Evolutionary conservation across 352 stramenopile genomes (phyloP).

Genomic region (Pythium vanterpoolii): DNA sequence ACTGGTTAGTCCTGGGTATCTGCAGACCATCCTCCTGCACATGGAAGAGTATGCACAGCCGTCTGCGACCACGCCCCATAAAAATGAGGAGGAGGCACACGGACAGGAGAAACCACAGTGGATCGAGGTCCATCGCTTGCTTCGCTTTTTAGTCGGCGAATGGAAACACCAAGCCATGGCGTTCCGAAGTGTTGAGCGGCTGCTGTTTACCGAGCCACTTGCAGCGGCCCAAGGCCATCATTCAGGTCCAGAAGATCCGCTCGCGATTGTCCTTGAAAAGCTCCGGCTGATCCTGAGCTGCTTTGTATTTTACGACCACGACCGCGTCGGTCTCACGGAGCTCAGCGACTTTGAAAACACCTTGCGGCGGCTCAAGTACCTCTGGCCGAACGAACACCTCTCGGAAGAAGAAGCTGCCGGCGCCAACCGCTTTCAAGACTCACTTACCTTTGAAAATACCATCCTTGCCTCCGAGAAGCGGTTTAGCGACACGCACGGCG

Average conservation of each 20-base stretch:
- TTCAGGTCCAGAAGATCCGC: neutral
- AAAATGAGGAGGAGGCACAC: neutral
- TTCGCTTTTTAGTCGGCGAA: slow-evolving; percentile 60
- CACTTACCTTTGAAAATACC: slow-evolving; percentile 49
- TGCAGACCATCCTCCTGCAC: slow-evolving; percentile 53
- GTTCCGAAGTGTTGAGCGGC: slow-evolving; percentile 46
- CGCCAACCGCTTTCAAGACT: slow-evolving; percentile 26
- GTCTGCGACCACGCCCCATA: slow-evolving; percentile 19
- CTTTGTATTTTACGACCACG: slow-evolving; percentile 72
- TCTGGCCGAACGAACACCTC: slow-evolving; percentile 54
- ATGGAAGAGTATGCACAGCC: slow-evolving; percentile 52
- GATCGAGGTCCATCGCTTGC: slow-evolving; percentile 67
- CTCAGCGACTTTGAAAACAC: slow-evolving; percentile 52
- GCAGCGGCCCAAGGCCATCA: neutral
- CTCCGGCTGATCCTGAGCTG: slow-evolving; percentile 64
- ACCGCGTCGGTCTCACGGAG: slow-evolving; percentile 43
- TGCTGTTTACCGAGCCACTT: slow-evolving; percentile 44
- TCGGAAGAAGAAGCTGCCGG: slow-evolving; percentile 33
- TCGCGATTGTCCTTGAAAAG: slow-evolving; percentile 35
- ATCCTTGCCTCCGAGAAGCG: slow-evolving; percentile 39
- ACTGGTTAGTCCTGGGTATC: slow-evolving; percentile 54
- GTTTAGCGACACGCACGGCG: slow-evolving; percentile 51
- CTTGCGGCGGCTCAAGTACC: slow-evolving; percentile 51
- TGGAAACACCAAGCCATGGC: slow-evolving; percentile 64
- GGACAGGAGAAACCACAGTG: slow-evolving; percentile 14